Conservation (phyloP, 306 rosid genomes). For the Fragaria nilgerrensis region DNA sequence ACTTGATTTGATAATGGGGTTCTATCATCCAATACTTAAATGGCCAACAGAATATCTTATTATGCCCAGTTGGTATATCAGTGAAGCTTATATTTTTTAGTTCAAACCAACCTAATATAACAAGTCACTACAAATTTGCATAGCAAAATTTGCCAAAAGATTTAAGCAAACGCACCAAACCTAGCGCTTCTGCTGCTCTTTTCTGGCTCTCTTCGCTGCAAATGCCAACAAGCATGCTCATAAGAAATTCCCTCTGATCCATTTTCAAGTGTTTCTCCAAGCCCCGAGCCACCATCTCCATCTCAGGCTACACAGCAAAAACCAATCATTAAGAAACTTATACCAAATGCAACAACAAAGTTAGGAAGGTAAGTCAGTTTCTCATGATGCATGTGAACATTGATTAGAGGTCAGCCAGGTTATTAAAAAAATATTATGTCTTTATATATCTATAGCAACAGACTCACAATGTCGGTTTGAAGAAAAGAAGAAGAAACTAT, state of each 20-base stretch:
- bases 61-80: not conserved
- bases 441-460: not conserved
- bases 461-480: not conserved
- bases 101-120: not conserved
- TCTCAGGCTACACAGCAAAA: constrained; percentile 67
- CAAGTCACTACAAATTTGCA: not conserved
- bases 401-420: not conserved
- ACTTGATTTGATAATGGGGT: not conserved
- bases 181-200: constrained; percentile 80
- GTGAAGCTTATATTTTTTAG: not conserved
- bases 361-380: not conserved
- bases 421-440: not conserved
- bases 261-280: constrained; percentile 70
- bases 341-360: not conserved
- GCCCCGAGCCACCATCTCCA: constrained; percentile 95
- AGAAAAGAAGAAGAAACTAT: not conserved
- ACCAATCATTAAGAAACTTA: not conserved
- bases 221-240: constrained; percentile 58
- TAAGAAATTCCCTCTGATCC: constrained; percentile 66
- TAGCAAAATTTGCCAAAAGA: not conserved
- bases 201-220: constrained; percentile 58
- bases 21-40: constrained; percentile 6
- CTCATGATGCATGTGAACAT: not conserved
- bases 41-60: not conserved
- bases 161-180: constrained; percentile 49